Evolutionary conservation across 305 asterid genomes (phyloP).

Genomic region (Withania somnifera): DNA sequence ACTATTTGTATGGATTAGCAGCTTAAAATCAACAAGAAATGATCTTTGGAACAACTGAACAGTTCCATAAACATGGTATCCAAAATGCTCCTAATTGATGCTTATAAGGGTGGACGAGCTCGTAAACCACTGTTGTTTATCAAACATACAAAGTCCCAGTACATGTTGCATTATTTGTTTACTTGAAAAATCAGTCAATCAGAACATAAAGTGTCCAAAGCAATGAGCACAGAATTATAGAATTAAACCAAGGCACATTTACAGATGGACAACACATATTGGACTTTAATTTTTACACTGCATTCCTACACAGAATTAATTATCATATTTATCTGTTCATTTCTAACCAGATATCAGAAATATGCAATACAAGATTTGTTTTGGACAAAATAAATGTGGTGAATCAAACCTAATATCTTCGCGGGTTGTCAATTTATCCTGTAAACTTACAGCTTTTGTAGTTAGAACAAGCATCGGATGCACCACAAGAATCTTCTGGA

Average conservation of each 20-base stretch:
- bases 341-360: not conserved
- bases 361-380: not conserved
- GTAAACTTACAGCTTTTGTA: slow-evolving; percentile 48
- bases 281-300: not conserved
- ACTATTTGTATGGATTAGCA: not conserved
- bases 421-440: slow-evolving; percentile 35
- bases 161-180: not conserved
- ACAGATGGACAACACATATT: not conserved
- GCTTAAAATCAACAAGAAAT: not conserved
- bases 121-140: not conserved
- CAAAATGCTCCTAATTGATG: not conserved
- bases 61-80: not conserved
- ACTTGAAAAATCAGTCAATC: not conserved
- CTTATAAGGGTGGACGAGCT: not conserved
- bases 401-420: slow-evolving; percentile 39
- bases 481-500: slow-evolving; percentile 50
- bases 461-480: slow-evolving; percentile 76
- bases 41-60: not conserved
- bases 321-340: not conserved
- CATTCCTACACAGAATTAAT: not conserved
- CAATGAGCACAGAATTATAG: not conserved
- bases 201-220: not conserved
- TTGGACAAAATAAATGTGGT: not conserved
- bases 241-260: not conserved
- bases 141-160: not conserved